Evolutionary conservation across 2,329 filamentous ascomycete genomes (phyloP).

Genomic region (Aspergillus tamarii): DNA sequence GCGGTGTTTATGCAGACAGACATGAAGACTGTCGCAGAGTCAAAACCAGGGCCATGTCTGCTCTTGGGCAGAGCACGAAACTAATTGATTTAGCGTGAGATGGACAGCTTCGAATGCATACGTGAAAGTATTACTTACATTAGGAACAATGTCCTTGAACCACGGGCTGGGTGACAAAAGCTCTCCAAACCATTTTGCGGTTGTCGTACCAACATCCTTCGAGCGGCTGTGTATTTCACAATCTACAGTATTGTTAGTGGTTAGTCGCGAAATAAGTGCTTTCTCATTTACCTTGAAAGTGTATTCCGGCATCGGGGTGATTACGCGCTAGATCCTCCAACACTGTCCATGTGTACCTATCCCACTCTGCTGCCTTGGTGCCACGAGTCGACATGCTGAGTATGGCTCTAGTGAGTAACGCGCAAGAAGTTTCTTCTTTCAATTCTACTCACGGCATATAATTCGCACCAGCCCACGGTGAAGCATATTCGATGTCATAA

Average conservation of each 20-base stretch:
- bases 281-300: slow-evolving; percentile 64
- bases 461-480: slow-evolving; percentile 84
- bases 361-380: slow-evolving; percentile 31
- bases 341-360: slow-evolving; percentile 61
- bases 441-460: slow-evolving; percentile 64
- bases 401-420: background rate
- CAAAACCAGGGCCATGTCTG: slow-evolving; percentile 65
- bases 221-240: slow-evolving; percentile 58
- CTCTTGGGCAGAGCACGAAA: slow-evolving; percentile 61
- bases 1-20: slow-evolving; percentile 88
- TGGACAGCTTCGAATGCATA: background rate
- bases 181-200: slow-evolving; percentile 64
- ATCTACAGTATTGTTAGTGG: slow-evolving; percentile 30
- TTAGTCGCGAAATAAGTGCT: background rate
- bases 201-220: slow-evolving; percentile 61
- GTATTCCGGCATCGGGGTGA: slow-evolving; percentile 74
- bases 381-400: background rate
- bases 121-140: slow-evolving; percentile 46
- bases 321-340: slow-evolving; percentile 61
- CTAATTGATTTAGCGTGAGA: slow-evolving; percentile 29
- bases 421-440: background rate
- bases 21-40: slow-evolving; percentile 73
- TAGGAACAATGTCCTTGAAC: slow-evolving; percentile 69
- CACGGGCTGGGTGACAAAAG: slow-evolving; percentile 69
- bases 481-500: slow-evolving; percentile 85